Evolutionary conservation across 2,329 filamentous ascomycete species (phyloP).

Genomic region (Paraphoma sp.): DNA sequence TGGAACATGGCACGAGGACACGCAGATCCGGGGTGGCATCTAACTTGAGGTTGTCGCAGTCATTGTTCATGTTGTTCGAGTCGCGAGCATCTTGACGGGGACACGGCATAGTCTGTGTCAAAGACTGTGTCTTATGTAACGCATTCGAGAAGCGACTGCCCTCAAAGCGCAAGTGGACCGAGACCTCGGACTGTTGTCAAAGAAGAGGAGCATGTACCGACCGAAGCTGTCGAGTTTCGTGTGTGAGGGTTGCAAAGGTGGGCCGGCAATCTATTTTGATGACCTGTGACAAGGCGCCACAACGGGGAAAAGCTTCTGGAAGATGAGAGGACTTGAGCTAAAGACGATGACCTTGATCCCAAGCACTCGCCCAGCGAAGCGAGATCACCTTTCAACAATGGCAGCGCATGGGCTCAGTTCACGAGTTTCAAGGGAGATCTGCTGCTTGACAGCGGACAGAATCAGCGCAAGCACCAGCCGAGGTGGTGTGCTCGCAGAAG

Average conservation of each 20-base stretch:
- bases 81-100: background rate
- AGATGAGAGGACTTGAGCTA: conserved; percentile 29
- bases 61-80: background rate
- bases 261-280: conserved; percentile 41
- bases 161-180: background rate
- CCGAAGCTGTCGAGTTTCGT: conserved; percentile 12
- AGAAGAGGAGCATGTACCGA: conserved; percentile 6
- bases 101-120: background rate
- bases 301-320: conserved; percentile 42
- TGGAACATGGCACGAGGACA: background rate
- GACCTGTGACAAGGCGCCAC: conserved; percentile 26
- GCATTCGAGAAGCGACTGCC: background rate
- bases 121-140: background rate
- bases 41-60: background rate
- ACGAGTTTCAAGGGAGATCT: background rate
- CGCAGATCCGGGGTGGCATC: background rate
- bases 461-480: conserved; percentile 1
- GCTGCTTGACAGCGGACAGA: conserved; percentile 18
- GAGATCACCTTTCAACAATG: conserved; percentile 12
- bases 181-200: conserved; percentile 1
- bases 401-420: conserved; percentile 12
- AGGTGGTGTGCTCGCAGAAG: background rate
- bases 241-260: conserved; percentile 24
- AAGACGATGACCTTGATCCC: conserved; percentile 16
- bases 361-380: conserved; percentile 20